Evolutionary conservation across 106 monocot genomes (phyloP).

Genomic region (Agapanthus africanus): DNA sequence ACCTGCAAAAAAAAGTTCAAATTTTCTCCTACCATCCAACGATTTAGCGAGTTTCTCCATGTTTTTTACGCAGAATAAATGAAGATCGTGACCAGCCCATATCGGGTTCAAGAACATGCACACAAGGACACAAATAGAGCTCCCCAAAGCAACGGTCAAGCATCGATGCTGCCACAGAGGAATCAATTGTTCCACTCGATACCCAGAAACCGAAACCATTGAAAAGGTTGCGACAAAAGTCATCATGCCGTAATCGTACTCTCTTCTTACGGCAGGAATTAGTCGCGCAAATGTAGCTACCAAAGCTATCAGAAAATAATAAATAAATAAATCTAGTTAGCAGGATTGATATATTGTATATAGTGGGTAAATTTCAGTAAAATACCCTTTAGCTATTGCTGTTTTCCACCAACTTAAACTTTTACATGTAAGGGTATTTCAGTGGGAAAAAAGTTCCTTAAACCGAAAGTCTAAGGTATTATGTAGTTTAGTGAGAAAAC

Average conservation of each 20-base stretch:
- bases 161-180: slow-evolving; percentile 26
- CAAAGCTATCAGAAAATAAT: no score
- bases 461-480: no score
- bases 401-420: no score
- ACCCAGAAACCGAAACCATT: slow-evolving; percentile 43
- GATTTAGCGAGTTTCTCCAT: slow-evolving; percentile 52
- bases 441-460: no score
- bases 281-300: slow-evolving; percentile 43
- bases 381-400: no score
- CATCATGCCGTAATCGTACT: slow-evolving; percentile 48
- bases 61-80: slow-evolving; percentile 31
- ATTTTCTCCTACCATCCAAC: slow-evolving; percentile 27
- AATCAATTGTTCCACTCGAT: slow-evolving; percentile 26
- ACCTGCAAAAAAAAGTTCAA: background rate
- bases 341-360: no score
- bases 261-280: slow-evolving; percentile 25
- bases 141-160: slow-evolving; percentile 37
- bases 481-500: no score
- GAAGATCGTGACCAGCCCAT: slow-evolving; percentile 51
- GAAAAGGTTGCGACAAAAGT: slow-evolving; percentile 52
- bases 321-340: no score
- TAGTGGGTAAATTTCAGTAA: no score
- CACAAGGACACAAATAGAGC: slow-evolving; percentile 29
- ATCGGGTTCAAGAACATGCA: slow-evolving; percentile 28
- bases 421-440: no score